Base-by-base conservation (phyloP, 192 early-diverging fungal genomes). In the Umbelopsis sp. region DNA sequence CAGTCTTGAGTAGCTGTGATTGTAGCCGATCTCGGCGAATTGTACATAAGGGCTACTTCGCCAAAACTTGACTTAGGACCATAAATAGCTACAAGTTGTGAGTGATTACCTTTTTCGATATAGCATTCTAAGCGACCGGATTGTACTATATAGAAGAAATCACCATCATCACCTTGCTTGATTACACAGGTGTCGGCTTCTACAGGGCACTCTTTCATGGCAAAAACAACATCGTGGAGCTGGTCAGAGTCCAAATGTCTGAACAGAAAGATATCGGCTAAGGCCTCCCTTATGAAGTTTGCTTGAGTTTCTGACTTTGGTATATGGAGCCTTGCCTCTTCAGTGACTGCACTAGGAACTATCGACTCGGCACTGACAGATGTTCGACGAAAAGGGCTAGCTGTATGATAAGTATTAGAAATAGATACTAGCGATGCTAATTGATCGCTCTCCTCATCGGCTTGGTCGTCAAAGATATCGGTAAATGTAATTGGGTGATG, bases 41-140 rank as follows among this genome's bases (percentile, higher is more conserved):
- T 84, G 49, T 83, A 83, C 82, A 83, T 83, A 23, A 83, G 66
- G 3, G 82, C 82, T 22, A 83, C 65, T 71, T 83, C 82, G 35
- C 82, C 82, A 65, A 83, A 83, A 30, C 75, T 77, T 45, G 72
- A 81, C 21, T 77, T 77, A 15, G 37, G 18, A 44, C 46, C 76
- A 47, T 74, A 70, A 15, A 41, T 49, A 11, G 68, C 55, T 13
- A 81, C 80, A 25, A 47, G 37, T 49, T 53, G 15, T 13, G 46
- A 53, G 18, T 25, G 35, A 49, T 41, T 20, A 45, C 69, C 51
- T 20, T 68, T 55, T 37, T 71, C 27, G 8, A 82, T 67, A 35
- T 47, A 77, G 25, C 75, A 69, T 51, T 78, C 80, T 5, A 82
- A 58, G 2, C 51, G 33, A 47, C 81, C 81, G 27, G 64, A 48